Evolutionary conservation across 2,329 filamentous ascomycete genomes (phyloP).

Genomic region (Macrophomina phaseolina): DNA sequence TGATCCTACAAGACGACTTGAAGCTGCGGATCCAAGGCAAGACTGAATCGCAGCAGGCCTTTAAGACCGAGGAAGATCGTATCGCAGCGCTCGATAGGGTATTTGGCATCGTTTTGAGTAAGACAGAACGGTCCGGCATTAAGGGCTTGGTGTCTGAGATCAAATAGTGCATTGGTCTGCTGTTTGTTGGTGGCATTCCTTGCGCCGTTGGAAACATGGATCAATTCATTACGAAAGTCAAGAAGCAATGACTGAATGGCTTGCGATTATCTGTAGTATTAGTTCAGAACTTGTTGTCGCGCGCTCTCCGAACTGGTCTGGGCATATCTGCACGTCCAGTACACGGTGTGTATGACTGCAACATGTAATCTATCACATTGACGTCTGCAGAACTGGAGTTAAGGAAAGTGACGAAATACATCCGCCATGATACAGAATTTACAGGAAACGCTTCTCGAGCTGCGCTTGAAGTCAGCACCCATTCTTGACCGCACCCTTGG

Average conservation of each 20-base stretch:
- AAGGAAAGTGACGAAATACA: not conserved
- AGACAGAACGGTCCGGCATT: conserved; percentile 47
- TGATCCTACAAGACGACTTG: conserved; percentile 50
- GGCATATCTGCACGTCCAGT: not conserved
- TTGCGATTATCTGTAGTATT: not conserved
- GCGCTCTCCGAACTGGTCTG: not conserved
- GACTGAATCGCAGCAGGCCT: conserved; percentile 47
- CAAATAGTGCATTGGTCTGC: conserved; percentile 6
- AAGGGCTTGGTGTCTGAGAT: conserved; percentile 42
- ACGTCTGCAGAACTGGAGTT: not conserved
- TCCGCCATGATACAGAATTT: conserved; percentile 28
- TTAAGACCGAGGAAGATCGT: conserved; percentile 51
- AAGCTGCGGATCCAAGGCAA: conserved; percentile 53
- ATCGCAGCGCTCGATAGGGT: conserved; percentile 51
- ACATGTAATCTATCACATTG: conserved; percentile 1
- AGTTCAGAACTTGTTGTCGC: not conserved
- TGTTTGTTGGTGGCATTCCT: not conserved
- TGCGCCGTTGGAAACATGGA: not conserved
- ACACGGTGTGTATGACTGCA: not conserved
- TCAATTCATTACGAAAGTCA: not conserved
- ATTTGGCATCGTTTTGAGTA: conserved; percentile 51
- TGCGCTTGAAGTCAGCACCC: conserved; percentile 38
- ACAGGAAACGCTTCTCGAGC: conserved; percentile 47
- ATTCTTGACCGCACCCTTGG: too few relatives aligned
- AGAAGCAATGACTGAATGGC: not conserved